Base-by-base conservation (phyloP, 306 rosid genomes). In the Medicago arabica region DNA sequence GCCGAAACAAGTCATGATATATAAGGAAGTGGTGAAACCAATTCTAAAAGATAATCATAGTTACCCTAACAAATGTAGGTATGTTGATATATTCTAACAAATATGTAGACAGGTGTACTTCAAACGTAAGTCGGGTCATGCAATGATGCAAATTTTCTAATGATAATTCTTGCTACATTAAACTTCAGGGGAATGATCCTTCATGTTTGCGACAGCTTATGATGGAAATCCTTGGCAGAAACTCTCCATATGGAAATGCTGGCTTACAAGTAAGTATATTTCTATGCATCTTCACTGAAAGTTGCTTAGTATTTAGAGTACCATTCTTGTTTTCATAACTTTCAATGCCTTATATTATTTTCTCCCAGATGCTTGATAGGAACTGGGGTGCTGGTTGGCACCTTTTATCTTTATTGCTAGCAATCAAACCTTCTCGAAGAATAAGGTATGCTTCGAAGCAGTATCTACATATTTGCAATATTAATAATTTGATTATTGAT, bases 311-410 rank as follows among this genome's bases (percentile, higher is more conserved):
- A 65, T 70, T 79, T 74, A 49, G 51, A 49, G 67, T 77, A 77
- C 67, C 74, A 44, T 69, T 70, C 13, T 65, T 50, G 68, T 54
- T 55, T 77, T 23, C 69, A 66, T 38, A 57, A 66, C 75, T 17
- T 69, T n/a, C 79, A 75, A 77, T 59, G 71, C 60, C 40, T 50
- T 57, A 71, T 59, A 40, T 67, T 23, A 66, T 62, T 68, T 77
- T 83, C 72, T 72, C 81, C 67, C 86, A 95, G 98, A 95, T 95
- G 76, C 97, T 95, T 78, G 99, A 95, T 89, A 90, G 97, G 81
- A 95, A 92, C 85, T 92, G 96, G 97, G 99, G 97, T 69, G 96
- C 97, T 31, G 99, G 99, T 47, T 95, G 99, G 98, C 88, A 95
- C 84, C 98, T 95, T 72, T 84, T 95, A 47, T 92, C 96, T 41